These are phyloP conservation scores for Pichia sp. DNA, from an alignment of 1,139 yeast genomes.

Conservation along the genomic window DNA sequence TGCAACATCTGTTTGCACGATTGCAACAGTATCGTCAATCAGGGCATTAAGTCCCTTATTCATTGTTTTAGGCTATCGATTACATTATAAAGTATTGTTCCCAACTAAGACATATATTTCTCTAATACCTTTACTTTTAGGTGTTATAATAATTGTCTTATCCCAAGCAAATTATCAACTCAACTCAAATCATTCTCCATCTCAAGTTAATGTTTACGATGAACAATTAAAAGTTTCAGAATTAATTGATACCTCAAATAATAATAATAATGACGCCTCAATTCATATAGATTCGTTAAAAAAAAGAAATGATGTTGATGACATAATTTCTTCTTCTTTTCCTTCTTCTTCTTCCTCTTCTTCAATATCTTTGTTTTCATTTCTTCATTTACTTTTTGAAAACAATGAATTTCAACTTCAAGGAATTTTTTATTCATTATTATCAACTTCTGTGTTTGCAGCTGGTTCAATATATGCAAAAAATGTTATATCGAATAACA, in stretches of 20 bases:
- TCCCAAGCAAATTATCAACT: conserved; percentile 20
- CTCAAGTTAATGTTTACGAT: conserved; percentile 5
- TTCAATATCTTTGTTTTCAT: not conserved
- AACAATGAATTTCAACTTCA: conserved; percentile 14
- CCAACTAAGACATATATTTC: conserved; percentile 64
- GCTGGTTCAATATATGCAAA: conserved; percentile 88
- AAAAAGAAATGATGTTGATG: not conserved
- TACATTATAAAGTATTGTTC: conserved; percentile 53
- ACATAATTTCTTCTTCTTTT: not conserved
- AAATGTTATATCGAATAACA: conserved; percentile 40
- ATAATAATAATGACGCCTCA: too few relatives aligned
- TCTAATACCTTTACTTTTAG: conserved; percentile 65
- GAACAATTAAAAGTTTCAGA: conserved; percentile 7
- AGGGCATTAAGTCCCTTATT: conserved; percentile 82
- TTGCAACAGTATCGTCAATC: conserved; percentile 83
- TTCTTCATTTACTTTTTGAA: not conserved
- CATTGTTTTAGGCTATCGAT: conserved; percentile 70
- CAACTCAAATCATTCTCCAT: conserved; percentile 13
- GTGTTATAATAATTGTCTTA: conserved; percentile 72
- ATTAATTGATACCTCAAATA: too few relatives aligned
- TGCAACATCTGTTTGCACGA: conserved; percentile 81
- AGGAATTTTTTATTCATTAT: conserved; percentile 48
- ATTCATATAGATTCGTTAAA: too few relatives aligned
- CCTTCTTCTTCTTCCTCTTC: too few relatives aligned
- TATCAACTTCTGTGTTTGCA: conserved; percentile 79